A percentile compares a stretch with the other conserved stretches of the same genome.
Evolutionary conservation across 148 eudicot species (phyloP).

Genomic region (Fagopyrum esculentum): DNA sequence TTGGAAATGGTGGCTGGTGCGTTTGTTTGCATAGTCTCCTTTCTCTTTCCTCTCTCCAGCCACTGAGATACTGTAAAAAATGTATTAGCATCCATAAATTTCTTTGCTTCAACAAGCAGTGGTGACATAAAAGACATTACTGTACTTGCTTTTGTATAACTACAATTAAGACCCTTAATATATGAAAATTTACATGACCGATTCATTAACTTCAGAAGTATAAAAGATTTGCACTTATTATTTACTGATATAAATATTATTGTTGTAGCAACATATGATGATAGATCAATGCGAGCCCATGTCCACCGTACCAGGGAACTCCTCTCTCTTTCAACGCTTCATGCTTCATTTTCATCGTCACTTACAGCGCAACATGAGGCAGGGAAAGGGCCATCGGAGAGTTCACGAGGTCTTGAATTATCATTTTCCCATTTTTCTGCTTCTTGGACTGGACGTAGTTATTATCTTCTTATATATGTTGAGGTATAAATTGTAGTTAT

Average conservation of each 20-base stretch:
- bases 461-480: background rate
- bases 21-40: conserved; percentile 10
- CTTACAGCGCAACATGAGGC: conserved; percentile 87
- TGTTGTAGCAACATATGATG: conserved; percentile 82
- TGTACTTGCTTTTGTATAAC: background rate
- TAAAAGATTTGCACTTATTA: background rate
- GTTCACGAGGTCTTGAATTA: conserved; percentile 50
- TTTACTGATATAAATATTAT: background rate
- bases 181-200: background rate
- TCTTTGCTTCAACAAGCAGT: background rate
- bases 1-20: conserved; percentile 96
- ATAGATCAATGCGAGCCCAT: conserved; percentile 94
- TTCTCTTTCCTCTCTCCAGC: background rate
- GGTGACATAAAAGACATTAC: background rate
- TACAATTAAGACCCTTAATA: background rate
- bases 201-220: background rate
- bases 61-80: background rate
- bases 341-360: conserved; percentile 80
- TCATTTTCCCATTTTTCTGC: background rate
- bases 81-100: background rate
- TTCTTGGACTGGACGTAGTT: background rate
- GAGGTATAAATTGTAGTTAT: conserved; percentile 1
- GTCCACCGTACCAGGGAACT: conserved; percentile 91
- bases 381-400: conserved; percentile 39
- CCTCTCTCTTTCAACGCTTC: conserved; percentile 80